A percentile compares a stretch with the other conserved stretches of the same genome.
Conservation (phyloP, 495 filamentous ascomycete genomes). For the Podospora pseudopauciseta region DNA sequence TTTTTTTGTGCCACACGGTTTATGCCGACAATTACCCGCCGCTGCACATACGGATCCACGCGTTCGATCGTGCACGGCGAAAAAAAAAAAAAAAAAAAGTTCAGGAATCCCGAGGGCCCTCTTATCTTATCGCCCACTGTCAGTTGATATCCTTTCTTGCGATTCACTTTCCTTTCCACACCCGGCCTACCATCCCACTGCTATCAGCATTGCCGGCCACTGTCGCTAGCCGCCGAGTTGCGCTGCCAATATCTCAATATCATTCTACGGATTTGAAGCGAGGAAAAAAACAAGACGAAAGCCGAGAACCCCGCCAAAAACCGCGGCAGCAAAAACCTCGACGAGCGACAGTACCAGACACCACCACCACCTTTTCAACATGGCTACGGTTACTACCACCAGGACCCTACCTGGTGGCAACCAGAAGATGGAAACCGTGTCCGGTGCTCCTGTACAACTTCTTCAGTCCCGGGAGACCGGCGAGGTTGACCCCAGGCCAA, state of each 20-base stretch:
- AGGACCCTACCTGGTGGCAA: conserved; percentile 22
- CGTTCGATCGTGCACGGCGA: not conserved
- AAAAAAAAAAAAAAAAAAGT: not conserved
- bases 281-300: not conserved
- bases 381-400: conserved; percentile 26
- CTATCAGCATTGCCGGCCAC: not conserved
- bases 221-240: not conserved
- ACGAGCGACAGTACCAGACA: conserved; percentile 5
- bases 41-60: not conserved
- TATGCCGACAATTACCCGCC: not conserved
- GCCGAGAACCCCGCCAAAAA: not conserved
- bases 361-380: not conserved
- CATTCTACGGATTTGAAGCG: not conserved
- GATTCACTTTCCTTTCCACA: not conserved
- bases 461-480: conserved; percentile 62
- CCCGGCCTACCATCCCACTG: not conserved
- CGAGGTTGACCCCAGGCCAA: conserved; percentile 47
- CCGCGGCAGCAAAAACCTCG: not conserved
- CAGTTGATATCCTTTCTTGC: not conserved
- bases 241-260: not conserved
- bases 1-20: not conserved
- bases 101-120: not conserved
- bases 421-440: conserved; percentile 13
- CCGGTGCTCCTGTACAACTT: conserved; percentile 30
- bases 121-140: not conserved